Base-by-base conservation (phyloP, 257 asterid species). In the Scutellaria minor region DNA sequence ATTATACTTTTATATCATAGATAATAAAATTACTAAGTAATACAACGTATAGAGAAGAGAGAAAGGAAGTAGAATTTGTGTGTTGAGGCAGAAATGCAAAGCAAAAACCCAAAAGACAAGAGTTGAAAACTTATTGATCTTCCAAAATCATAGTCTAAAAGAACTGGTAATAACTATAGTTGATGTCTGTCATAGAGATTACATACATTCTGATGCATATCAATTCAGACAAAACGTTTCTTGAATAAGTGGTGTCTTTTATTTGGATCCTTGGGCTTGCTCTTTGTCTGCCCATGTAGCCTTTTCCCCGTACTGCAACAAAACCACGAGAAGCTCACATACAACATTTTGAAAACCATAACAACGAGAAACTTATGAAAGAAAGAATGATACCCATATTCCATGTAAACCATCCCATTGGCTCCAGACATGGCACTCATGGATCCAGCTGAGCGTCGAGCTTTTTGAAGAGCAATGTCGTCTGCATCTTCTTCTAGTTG, bases 401-500 rank as follows among this genome's bases (percentile, higher is more conserved):
- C 99, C 97, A 92, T 92, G 81, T 95, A 95, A 67, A 88, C 85
- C 94, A 83, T 90, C 55, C 99, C 99, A 6, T 71, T 82, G 67
- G 99, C 95, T 73, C 99, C 99, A 51, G 98, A 95, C 97, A 92
- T 87, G 12, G 86, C 81, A 64, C 97, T 90, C 97, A 92, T 88
- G 71, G 95, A 87, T 51, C 96, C 96, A 1, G 73, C 52, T 12
- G 72, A 70, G 63, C 99, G 91, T 37, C 96, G 95, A 40, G 98
- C 97, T 80, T 92, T 95, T 57, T 81, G 90, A 52, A 95, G 96
- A 67, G 99, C 95, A 61, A 90, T 80, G 72, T 85, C 99, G 74
- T 95, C 99, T 60, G 93, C 91, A 78, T 95, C 99, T 86, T 95
- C 99, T 78, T 95, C 99, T 45, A 95, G 87, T 73, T 88, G 96